These are phyloP conservation scores for Paraconiothyrium sp. DNA, from an alignment of 2,329 filamentous ascomycete species.

Conservation along the genomic window DNA sequence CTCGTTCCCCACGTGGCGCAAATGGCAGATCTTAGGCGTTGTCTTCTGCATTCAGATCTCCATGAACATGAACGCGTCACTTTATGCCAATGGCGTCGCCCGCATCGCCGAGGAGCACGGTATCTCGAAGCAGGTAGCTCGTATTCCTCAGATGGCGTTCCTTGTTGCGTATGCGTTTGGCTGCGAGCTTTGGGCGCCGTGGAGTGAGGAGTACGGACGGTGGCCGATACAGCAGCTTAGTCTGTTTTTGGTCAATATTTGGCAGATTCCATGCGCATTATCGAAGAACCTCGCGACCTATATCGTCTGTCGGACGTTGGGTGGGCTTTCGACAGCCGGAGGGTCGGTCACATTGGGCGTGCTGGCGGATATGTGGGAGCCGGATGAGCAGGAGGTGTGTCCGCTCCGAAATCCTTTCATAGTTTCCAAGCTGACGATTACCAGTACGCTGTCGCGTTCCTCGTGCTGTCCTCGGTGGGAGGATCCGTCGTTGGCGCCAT, in stretches of 20 bases:
- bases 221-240: constrained; percentile 61
- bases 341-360: constrained; percentile 72
- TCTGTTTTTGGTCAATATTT: constrained; percentile 64
- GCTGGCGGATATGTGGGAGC: constrained; percentile 69
- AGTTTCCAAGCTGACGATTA: neutral
- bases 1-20: constrained; percentile 57
- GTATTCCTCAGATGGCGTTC: constrained; percentile 61
- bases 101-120: constrained; percentile 58
- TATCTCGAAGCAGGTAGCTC: constrained; percentile 58
- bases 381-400: constrained; percentile 60
- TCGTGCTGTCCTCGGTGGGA: constrained; percentile 66
- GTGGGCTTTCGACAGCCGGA: constrained; percentile 70
- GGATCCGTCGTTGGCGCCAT: constrained; percentile 65
- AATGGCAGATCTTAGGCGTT: constrained; percentile 59
- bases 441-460: constrained; percentile 66
- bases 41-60: constrained; percentile 61
- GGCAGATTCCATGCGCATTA: constrained; percentile 59
- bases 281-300: constrained; percentile 56
- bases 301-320: constrained; percentile 57
- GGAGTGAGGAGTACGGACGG: constrained; percentile 65
- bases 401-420: neutral
- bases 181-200: constrained; percentile 64
- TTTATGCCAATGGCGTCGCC: constrained; percentile 59
- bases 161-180: constrained; percentile 61
- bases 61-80: constrained; percentile 65